Base-by-base conservation (phyloP, 75 land plant species). In the Sequoia sempervirens region DNA sequence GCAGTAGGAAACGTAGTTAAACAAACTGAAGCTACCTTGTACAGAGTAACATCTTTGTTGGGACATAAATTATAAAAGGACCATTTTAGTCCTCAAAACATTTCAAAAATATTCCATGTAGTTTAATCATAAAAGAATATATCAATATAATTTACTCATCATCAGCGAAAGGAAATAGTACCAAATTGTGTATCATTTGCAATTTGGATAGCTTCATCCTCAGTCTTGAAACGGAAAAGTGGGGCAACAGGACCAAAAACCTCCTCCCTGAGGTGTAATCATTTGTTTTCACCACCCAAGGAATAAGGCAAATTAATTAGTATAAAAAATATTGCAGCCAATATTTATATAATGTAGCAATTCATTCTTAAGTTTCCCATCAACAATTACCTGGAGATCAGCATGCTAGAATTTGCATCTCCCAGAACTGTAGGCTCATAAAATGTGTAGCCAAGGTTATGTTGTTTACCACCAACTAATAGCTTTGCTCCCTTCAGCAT, bases 191-290 rank as follows among this genome's bases (percentile, higher is more conserved):
- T 96, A 81, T 96, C 97, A 88, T 97, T 97, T 20, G 95, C 98
- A 70, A 97, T 85, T 56, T 73, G 81, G 52, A 97, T 94, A 61
- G 96, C 99, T 41, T 97, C 99, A 53, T 94, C 93, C 73, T 97
- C 99, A 26, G 95, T 93, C 87, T 91, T 94, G 83, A 97, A 97
- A 5, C 87, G 88, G 61, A 95, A 75, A 43, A 97, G 89, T n/a
- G 99, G 98, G 66, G 99, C 99, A 85, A 97, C 99, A 83, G 99
- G 99, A 40, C 99, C 99, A 89, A 97, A 97, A 28, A 94, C 96
- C 92, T 97, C 99, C 84, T 97, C 95, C 79, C 98, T 97, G 90
- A 9, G 45, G 43, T 78, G 80, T 2, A 78, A 23, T 78, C 47
- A 78, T 45, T 43, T 28, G 26, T n/a, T 26, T 26, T 43, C 28